phyloP scores from a whole-genome alignment of 257 asterid species.

The Leonotis leonurus region DNA sequence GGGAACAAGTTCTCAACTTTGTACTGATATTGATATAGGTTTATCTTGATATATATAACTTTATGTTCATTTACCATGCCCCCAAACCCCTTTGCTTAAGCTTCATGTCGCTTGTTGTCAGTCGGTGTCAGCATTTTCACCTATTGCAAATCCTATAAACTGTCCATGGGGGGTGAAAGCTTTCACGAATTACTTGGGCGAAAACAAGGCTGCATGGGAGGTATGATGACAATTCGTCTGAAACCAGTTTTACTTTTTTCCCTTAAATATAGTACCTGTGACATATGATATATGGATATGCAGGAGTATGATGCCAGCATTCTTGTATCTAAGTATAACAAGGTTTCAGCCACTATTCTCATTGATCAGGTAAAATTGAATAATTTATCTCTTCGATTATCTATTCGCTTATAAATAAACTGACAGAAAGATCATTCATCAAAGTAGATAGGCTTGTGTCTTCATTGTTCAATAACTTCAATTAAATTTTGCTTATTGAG shows the following conservation, averaged over 20 bases:
- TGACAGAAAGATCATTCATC: no score
- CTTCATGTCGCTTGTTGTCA: no score
- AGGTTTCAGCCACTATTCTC: constrained; percentile 69
- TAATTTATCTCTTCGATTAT: neutral
- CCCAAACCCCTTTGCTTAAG: no score
- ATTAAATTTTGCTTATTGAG: no score
- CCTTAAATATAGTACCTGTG: neutral
- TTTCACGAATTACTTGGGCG: constrained; percentile 84
- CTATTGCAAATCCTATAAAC: constrained; percentile 67
- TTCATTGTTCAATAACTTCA: no score
- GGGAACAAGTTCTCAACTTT: no score
- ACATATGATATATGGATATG: constrained; percentile 2
- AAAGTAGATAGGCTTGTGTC: no score
- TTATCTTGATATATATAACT: no score
- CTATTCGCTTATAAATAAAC: no score
- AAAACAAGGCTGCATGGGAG: constrained; percentile 82
- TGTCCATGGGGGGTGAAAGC: constrained; percentile 99
- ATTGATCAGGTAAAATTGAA: constrained; percentile 99
- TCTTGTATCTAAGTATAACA: constrained; percentile 55
- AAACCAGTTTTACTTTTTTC: no score
- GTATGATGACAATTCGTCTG: constrained; percentile 33
- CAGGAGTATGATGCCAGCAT: constrained; percentile 93
- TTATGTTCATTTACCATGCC: no score
- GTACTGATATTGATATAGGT: no score
- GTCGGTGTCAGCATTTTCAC: constrained; percentile 96